These are phyloP conservation scores for Ascoidea tarda DNA, from an alignment of 805 yeast genomes.

Conservation along the genomic window DNA sequence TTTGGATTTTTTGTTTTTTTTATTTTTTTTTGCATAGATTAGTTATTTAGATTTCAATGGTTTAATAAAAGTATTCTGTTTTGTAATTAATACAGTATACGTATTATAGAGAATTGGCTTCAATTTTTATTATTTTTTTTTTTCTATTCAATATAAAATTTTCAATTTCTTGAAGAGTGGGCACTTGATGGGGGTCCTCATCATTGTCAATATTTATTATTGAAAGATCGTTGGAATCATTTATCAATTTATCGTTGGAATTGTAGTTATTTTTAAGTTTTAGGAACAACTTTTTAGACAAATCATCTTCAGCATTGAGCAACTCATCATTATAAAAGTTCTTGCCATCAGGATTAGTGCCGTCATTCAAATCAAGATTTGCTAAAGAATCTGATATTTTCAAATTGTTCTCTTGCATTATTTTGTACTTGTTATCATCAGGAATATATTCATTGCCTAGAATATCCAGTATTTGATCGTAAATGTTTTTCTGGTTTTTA, in stretches of 20 bases:
- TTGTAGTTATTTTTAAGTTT: neutral
- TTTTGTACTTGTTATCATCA: too few species aligned
- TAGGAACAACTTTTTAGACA: neutral
- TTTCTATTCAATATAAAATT: conserved; percentile 6
- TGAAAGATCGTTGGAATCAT: too few species aligned
- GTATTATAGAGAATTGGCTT: neutral
- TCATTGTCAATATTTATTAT: neutral
- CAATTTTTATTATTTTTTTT: neutral
- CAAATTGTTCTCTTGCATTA: too few species aligned
- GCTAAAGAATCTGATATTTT: neutral
- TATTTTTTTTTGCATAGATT: neutral
- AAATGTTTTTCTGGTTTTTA: too few species aligned
- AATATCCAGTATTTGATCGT: neutral
- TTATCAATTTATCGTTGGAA: neutral
- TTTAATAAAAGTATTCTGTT: neutral
- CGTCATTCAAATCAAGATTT: too few species aligned
- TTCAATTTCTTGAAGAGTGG: conserved; percentile 1
- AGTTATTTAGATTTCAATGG: neutral
- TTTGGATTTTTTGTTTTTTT: neutral
- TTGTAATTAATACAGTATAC: neutral
- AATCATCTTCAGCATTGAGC: neutral
- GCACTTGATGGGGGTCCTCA: neutral
- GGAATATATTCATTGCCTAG: neutral
- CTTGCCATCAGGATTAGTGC: neutral
- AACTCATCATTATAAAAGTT: neutral